A percentile compares a stretch with the other conserved stretches of the same genome.
phyloP scores from a whole-genome alignment of 2,329 filamentous ascomycete species.

The Huntiella omanensis region DNA sequence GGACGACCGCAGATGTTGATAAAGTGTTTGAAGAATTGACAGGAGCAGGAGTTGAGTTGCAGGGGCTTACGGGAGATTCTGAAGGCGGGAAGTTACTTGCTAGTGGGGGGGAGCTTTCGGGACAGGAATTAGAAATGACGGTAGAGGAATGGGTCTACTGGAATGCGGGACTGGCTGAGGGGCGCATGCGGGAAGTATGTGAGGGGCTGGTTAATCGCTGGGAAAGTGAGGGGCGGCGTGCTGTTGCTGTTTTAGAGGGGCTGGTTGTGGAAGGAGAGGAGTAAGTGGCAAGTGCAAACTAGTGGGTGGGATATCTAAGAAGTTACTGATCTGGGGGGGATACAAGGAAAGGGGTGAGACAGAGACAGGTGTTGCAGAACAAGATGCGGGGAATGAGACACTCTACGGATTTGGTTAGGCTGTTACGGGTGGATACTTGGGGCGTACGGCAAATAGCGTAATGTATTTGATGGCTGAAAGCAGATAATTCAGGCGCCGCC shows the following conservation, averaged over 20 bases:
- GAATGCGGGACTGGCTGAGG: slow-evolving; percentile 65
- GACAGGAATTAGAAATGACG: slow-evolving; percentile 70
- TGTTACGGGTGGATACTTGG: too few relatives aligned
- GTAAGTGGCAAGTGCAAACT: background rate
- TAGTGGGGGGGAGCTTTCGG: slow-evolving; percentile 46
- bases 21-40: slow-evolving; percentile 36
- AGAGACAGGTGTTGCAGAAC: too few relatives aligned
- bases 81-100: slow-evolving; percentile 23
- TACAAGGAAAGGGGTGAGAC: background rate
- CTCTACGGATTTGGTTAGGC: too few relatives aligned
- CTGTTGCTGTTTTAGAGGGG: slow-evolving; percentile 59
- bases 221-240: slow-evolving; percentile 63
- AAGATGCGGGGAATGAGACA: too few relatives aligned
- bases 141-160: slow-evolving; percentile 83
- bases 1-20: slow-evolving; percentile 63
- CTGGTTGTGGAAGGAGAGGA: slow-evolving; percentile 31
- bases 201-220: slow-evolving; percentile 68
- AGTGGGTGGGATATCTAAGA: background rate
- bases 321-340: background rate
- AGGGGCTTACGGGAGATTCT: background rate
- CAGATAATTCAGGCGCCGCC: too few relatives aligned
- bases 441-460: too few relatives aligned
- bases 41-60: background rate
- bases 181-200: slow-evolving; percentile 59
- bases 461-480: too few relatives aligned